These are phyloP conservation scores for Pleurotus cornucopiae DNA, from an alignment of 768 basidiomycete species.

Conservation along the genomic window DNA sequence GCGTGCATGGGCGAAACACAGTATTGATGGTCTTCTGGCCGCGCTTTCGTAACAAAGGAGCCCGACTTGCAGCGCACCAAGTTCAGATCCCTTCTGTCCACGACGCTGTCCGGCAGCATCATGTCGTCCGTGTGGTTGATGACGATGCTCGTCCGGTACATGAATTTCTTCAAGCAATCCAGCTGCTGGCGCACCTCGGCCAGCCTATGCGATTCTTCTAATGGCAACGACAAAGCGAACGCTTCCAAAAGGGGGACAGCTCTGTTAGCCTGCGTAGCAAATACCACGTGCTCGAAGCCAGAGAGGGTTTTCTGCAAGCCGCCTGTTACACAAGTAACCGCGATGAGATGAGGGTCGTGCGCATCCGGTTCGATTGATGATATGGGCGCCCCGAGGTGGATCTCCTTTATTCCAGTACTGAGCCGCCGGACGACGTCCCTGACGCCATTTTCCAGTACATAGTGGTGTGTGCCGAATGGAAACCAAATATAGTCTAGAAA, in stretches of 20 bases:
- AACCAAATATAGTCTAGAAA: constrained; percentile 64
- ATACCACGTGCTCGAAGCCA: constrained; percentile 64
- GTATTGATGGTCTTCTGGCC: constrained; percentile 5
- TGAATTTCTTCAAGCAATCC: constrained; percentile 46
- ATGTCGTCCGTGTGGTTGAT: constrained; percentile 66
- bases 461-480: constrained; percentile 66
- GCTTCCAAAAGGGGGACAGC: constrained; percentile 49
- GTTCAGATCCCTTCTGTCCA: constrained; percentile 65
- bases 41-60: not conserved
- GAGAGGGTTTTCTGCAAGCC: constrained; percentile 22
- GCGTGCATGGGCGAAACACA: constrained; percentile 32
- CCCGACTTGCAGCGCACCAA: constrained; percentile 22
- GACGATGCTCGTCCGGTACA: constrained; percentile 54
- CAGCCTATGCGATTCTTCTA: constrained; percentile 19
- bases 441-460: constrained; percentile 56
- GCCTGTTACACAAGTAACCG: constrained; percentile 32
- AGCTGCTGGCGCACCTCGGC: constrained; percentile 35
- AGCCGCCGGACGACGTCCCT: constrained; percentile 54
- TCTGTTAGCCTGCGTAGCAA: constrained; percentile 72
- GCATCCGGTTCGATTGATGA: constrained; percentile 37
- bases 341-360: constrained; percentile 24
- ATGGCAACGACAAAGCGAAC: constrained; percentile 37
- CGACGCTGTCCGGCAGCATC: constrained; percentile 45
- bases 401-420: constrained; percentile 36
- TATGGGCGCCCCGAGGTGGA: constrained; percentile 55